A percentile compares a stretch with the other conserved stretches of the same genome.
Conservation (phyloP, 257 asterid species). For the Penstemon newberryi region DNA sequence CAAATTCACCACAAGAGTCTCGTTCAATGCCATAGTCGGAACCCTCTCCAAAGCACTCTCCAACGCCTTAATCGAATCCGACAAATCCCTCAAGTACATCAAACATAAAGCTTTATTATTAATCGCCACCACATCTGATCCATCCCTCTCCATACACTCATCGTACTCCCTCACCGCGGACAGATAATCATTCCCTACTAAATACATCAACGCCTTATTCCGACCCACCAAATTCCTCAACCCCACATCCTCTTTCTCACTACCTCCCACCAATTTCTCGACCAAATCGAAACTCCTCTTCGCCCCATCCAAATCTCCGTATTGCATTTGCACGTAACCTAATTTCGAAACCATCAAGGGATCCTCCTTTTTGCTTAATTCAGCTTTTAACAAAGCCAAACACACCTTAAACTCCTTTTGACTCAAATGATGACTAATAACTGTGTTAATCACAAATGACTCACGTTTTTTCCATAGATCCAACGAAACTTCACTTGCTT, state of each 20-base stretch:
- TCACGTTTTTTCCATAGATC: slow-evolving; percentile 73
- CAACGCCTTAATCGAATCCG: slow-evolving; percentile 90
- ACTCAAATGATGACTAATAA: slow-evolving; percentile 77
- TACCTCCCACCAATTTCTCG: slow-evolving; percentile 45
- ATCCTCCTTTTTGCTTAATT: slow-evolving; percentile 48
- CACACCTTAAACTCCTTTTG: slow-evolving; percentile 77
- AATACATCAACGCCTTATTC: slow-evolving; percentile 79
- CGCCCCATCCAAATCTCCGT: slow-evolving; percentile 89
- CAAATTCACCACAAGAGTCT: slow-evolving; percentile 84
- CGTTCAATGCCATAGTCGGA: slow-evolving; percentile 84
- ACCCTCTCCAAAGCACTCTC: slow-evolving; percentile 94
- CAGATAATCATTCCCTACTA: slow-evolving; percentile 87
- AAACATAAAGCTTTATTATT: slow-evolving; percentile 92
- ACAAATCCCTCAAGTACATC: slow-evolving; percentile 96
- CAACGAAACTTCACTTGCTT: slow-evolving; percentile 30
- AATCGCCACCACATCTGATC: slow-evolving; percentile 72
- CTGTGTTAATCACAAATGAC: slow-evolving; percentile 60
- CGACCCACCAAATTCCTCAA: slow-evolving; percentile 78
- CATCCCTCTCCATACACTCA: slow-evolving; percentile 83
- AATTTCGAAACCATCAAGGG: slow-evolving; percentile 64
- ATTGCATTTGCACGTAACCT: slow-evolving; percentile 92
- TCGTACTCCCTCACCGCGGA: slow-evolving; percentile 96
- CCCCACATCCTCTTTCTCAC: slow-evolving; percentile 39
- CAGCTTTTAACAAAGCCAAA: slow-evolving; percentile 54
- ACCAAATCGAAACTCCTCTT: slow-evolving; percentile 59